phyloP scores from a whole-genome alignment of 441 rosid genomes.

The Monsonia emarginata region DNA sequence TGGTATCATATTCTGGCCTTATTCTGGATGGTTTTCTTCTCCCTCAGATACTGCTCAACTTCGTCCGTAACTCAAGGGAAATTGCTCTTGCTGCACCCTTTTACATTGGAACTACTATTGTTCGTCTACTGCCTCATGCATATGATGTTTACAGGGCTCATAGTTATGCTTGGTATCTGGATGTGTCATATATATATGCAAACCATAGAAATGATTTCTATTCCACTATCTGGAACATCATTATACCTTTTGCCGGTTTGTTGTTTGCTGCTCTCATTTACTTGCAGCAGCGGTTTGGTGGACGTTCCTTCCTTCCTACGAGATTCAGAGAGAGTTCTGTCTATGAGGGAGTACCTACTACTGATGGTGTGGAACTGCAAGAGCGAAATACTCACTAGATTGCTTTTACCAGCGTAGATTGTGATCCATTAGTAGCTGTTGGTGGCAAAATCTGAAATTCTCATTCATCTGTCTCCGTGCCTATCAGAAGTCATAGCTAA shows the following conservation, averaged over 20 bases:
- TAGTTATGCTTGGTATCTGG: slow-evolving; percentile 43
- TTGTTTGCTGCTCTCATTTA: slow-evolving; percentile 45
- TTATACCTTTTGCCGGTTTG: slow-evolving; percentile 48
- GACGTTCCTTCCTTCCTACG: slow-evolving; percentile 49
- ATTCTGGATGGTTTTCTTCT: slow-evolving; percentile 66
- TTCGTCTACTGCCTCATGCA: slow-evolving; percentile 66
- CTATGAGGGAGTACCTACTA: slow-evolving; percentile 56
- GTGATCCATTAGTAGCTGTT: neutral
- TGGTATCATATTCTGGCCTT: slow-evolving; percentile 69
- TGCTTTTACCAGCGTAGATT: neutral
- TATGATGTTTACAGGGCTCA: slow-evolving; percentile 74
- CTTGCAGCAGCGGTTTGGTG: slow-evolving; percentile 70
- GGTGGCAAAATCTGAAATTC: neutral
- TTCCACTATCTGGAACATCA: slow-evolving; percentile 79
- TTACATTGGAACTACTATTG: slow-evolving; percentile 50
- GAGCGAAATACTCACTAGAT: neutral
- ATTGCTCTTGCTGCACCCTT: slow-evolving; percentile 45
- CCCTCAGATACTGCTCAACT: slow-evolving; percentile 71
- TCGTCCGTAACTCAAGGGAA: slow-evolving; percentile 35
- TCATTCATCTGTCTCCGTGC: neutral
- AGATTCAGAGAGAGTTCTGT: slow-evolving; percentile 33
- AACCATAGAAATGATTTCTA: slow-evolving; percentile 64
- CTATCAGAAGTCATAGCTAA: too few species aligned
- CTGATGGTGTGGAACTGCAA: slow-evolving; percentile 40
- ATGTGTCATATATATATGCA: slow-evolving; percentile 59